These are phyloP conservation scores for Harringtonia aguacate DNA, from an alignment of 2,329 filamentous ascomycete genomes.

Conservation along the genomic window DNA sequence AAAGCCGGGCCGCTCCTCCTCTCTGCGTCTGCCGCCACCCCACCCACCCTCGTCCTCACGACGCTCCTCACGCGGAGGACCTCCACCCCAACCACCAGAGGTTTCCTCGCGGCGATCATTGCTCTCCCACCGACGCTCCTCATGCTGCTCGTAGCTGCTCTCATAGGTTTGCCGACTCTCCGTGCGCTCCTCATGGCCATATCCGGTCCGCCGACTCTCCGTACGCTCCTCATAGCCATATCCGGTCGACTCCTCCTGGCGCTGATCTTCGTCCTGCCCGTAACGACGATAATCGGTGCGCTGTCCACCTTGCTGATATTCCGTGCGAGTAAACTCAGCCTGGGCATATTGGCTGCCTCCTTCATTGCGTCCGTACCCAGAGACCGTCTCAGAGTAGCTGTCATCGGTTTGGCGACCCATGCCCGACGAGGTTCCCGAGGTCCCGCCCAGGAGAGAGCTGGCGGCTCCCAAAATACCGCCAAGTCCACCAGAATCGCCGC, in stretches of 20 bases:
- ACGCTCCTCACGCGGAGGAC: conserved; percentile 8
- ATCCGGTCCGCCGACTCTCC: conserved; percentile 21
- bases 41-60: conserved; percentile 15
- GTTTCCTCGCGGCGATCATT: conserved; percentile 19
- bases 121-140: conserved; percentile 18
- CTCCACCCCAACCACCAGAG: conserved; percentile 14
- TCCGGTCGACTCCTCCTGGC: conserved; percentile 27
- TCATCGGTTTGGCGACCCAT: conserved; percentile 45
- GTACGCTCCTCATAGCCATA: conserved; percentile 48
- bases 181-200: conserved; percentile 45
- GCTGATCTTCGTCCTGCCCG: conserved; percentile 35
- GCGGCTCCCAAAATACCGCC: conserved; percentile 67
- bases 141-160: conserved; percentile 14
- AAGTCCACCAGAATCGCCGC: conserved; percentile 53
- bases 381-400: conserved; percentile 49
- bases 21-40: too few relatives aligned
- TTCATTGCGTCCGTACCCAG: conserved; percentile 46
- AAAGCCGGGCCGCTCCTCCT: too few relatives aligned
- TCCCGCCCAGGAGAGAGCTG: conserved; percentile 45
- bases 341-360: conserved; percentile 45
- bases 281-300: conserved; percentile 51
- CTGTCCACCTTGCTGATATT: conserved; percentile 45
- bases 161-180: conserved; percentile 35
- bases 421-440: conserved; percentile 35
- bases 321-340: conserved; percentile 48